A percentile compares a stretch with the other conserved stretches of the same genome.
These are phyloP conservation scores for Juncus inflexus DNA, from an alignment of 176 grass and related monocot species.

Conservation along the genomic window DNA sequence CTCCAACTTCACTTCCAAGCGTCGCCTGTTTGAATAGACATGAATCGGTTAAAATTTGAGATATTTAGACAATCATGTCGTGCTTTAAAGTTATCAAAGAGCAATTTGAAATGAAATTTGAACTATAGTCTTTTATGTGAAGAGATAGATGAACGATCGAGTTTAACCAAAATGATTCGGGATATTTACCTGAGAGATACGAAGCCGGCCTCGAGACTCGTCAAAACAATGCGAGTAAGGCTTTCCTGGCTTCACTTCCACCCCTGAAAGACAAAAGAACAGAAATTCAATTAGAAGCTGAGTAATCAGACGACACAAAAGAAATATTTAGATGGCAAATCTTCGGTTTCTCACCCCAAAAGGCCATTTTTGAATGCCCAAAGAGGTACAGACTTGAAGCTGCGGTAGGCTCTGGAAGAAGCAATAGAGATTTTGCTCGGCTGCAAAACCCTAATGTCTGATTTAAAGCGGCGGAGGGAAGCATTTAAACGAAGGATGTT, in stretches of 20 bases:
- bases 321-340: background rate
- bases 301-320: background rate
- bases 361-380: constrained; percentile 39
- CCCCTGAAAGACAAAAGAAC: constrained; percentile 12
- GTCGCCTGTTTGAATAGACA: constrained; percentile 43
- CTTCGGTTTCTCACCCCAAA: constrained; percentile 59
- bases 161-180: background rate
- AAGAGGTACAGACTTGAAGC: no score
- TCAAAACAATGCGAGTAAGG: constrained; percentile 51
- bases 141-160: background rate
- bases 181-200: constrained; percentile 55
- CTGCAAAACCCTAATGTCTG: no score
- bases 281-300: background rate
- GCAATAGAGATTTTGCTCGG: no score
- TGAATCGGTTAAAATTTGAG: no score
- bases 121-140: no score
- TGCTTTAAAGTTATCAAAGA: no score
- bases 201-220: constrained; percentile 42
- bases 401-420: no score
- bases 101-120: no score
- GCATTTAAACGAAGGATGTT: no score
- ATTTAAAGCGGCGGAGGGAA: no score
- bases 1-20: constrained; percentile 35
- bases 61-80: no score
- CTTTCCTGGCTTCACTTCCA: constrained; percentile 79